Percentiles rank a stretch among this genome's conserved stretches.
These are phyloP conservation scores for Kodamaea neixiangensis DNA, from an alignment of 805 yeast genomes.

Conservation along the genomic window DNA sequence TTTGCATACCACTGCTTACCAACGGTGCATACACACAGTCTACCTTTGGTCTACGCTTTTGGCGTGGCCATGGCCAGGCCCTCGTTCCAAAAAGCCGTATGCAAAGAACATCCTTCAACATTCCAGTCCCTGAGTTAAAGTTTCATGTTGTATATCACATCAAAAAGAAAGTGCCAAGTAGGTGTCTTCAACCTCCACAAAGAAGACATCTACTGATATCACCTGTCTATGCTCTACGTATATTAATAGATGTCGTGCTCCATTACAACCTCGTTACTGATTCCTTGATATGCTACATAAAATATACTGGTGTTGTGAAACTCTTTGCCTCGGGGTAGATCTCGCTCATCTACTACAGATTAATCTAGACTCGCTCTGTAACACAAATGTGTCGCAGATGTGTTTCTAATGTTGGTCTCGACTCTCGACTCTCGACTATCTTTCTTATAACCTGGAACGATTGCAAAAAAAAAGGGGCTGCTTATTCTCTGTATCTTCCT, in stretches of 20 bases:
- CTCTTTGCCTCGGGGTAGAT: neutral
- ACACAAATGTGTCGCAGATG: neutral
- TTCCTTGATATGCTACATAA: neutral
- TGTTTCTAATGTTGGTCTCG: neutral
- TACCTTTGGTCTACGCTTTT: too few relatives aligned
- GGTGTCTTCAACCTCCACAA: neutral
- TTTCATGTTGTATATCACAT: neutral
- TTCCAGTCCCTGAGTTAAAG: slow-evolving; percentile 1
- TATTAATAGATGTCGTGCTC: neutral
- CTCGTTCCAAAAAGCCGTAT: neutral
- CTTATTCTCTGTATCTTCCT: neutral
- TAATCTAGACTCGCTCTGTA: neutral
- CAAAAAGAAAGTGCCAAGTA: neutral
- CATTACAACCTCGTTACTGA: neutral
- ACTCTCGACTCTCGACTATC: neutral
- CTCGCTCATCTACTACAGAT: neutral
- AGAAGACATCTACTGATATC: neutral
- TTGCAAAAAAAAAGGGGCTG: neutral
- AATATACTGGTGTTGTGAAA: neutral
- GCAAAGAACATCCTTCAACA: slow-evolving; percentile 1
- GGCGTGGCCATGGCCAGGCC: neutral
- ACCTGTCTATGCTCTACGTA: neutral
- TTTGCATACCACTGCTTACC: too few relatives aligned
- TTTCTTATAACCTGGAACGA: neutral
- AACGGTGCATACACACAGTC: too few relatives aligned